Evolutionary conservation across 1,284 basidiomycete genomes (phyloP).

Genomic region (Ceratorhiza oryzae-sativae): DNA sequence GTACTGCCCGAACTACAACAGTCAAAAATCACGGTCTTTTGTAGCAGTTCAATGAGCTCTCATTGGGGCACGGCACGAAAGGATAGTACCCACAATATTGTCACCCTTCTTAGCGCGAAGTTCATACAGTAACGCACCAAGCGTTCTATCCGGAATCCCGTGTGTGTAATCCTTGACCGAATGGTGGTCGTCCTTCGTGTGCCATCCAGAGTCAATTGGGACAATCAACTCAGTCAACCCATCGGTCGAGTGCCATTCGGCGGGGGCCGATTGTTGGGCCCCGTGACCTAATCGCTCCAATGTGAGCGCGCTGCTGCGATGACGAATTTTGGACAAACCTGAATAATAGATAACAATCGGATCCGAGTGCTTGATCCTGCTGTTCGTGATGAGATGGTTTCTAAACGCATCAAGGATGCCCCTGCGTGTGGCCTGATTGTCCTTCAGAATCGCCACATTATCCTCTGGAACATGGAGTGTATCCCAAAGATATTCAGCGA

Average conservation of each 20-base stretch:
- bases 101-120: neutral
- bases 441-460: neutral
- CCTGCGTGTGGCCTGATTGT: constrained; percentile 27
- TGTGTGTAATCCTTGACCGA: neutral
- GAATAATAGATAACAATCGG: constrained; percentile 31
- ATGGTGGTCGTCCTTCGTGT: neutral
- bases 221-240: neutral
- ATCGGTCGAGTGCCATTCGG: constrained; percentile 10
- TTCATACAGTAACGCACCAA: constrained; percentile 2
- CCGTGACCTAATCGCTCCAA: constrained; percentile 9
- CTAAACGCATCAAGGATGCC: constrained; percentile 16
- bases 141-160: constrained; percentile 24
- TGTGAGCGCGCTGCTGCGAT: neutral
- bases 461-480: neutral
- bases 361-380: neutral
- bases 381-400: constrained; percentile 2
- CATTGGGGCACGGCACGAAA: too few species aligned
- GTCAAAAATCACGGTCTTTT: constrained; percentile 7
- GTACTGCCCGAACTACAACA: constrained; percentile 20
- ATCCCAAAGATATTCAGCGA: neutral
- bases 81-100: constrained; percentile 17
- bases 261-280: neutral
- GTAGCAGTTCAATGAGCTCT: neutral
- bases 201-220: neutral
- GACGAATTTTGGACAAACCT: neutral